phyloP scores from a whole-genome alignment of 768 basidiomycete species.

The Naganishia randhawae region DNA sequence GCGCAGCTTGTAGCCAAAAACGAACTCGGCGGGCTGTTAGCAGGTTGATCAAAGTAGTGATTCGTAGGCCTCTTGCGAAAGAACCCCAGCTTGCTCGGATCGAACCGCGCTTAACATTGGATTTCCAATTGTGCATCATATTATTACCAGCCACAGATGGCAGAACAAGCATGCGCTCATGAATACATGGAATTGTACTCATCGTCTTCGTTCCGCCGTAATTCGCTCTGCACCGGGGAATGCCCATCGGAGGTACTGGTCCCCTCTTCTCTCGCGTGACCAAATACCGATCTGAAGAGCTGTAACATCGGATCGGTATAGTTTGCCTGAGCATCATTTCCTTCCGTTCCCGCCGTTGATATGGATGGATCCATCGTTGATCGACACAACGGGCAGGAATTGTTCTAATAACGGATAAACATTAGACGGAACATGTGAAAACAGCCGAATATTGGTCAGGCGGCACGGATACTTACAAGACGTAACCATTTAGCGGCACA shows the following conservation, averaged over 20 bases:
- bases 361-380: slow-evolving; percentile 15
- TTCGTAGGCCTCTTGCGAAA: no score
- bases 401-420: slow-evolving; percentile 13
- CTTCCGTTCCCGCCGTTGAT: neutral
- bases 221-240: neutral
- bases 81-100: no score
- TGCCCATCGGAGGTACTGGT: neutral
- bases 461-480: slow-evolving; percentile 13
- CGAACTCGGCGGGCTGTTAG: no score
- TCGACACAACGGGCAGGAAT: slow-evolving; percentile 28
- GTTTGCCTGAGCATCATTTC: neutral
- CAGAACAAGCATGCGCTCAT: neutral
- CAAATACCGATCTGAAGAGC: slow-evolving; percentile 17
- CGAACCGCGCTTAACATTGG: no score
- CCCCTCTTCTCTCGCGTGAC: neutral
- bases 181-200: slow-evolving; percentile 21
- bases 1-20: no score
- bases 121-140: no score
- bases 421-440: neutral
- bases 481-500: slow-evolving; percentile 28
- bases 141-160: no score
- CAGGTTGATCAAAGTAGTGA: no score
- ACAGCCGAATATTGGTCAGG: neutral
- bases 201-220: slow-evolving; percentile 10
- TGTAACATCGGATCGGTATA: slow-evolving; percentile 10